Evolutionary conservation across 176 grass and related monocot species (phyloP).

Genomic region (Lolium perenne): DNA sequence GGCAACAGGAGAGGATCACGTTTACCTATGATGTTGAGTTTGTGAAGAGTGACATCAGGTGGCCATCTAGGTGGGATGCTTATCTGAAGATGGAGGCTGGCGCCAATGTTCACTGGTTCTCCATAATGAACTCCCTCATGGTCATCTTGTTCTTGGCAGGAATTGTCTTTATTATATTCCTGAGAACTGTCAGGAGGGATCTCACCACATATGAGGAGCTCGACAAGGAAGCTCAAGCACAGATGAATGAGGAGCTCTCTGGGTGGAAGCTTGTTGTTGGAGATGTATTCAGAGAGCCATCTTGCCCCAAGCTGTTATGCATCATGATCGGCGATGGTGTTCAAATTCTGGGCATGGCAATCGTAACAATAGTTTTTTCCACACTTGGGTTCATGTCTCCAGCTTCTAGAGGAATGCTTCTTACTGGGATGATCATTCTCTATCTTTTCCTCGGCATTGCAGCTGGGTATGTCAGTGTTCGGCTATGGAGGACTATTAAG

Average conservation of each 20-base stretch:
- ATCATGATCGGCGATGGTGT: constrained; percentile 83
- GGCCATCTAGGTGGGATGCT: constrained; percentile 89
- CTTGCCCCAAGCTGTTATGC: constrained; percentile 69
- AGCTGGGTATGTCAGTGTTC: constrained; percentile 72
- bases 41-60: constrained; percentile 84
- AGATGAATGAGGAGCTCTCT: constrained; percentile 86
- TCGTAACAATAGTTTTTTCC: constrained; percentile 73
- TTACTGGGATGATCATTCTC: constrained; percentile 88
- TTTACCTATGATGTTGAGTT: constrained; percentile 84
- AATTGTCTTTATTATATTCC: constrained; percentile 94
- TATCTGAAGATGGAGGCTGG: constrained; percentile 87
- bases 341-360: constrained; percentile 80
- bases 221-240: constrained; percentile 74
- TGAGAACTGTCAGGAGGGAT: constrained; percentile 88
- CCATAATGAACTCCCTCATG: constrained; percentile 95
- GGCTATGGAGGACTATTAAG: constrained; percentile 75
- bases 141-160: constrained; percentile 89
- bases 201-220: constrained; percentile 81
- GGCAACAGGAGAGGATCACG: constrained; percentile 74
- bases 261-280: constrained; percentile 92
- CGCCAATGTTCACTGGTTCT: constrained; percentile 88
- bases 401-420: constrained; percentile 84
- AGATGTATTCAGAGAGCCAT: constrained; percentile 88
- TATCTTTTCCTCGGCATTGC: constrained; percentile 83
- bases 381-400: constrained; percentile 92